These are phyloP conservation scores for Stagonosporopsis cucurbitacearum DNA, from an alignment of 2,329 filamentous ascomycete species.

Conservation along the genomic window DNA sequence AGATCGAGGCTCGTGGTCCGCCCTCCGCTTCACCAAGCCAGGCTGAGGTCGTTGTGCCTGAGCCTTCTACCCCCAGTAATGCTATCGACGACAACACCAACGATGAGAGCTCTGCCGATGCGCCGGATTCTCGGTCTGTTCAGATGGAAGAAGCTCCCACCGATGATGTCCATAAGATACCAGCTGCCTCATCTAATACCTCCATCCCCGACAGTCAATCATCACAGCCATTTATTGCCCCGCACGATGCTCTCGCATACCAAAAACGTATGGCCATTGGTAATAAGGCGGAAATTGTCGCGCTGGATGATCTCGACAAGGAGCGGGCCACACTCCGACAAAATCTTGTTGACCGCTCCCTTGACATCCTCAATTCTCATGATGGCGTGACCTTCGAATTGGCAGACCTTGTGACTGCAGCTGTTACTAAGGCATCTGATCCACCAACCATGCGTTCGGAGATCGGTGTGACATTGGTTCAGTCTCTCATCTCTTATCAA, in stretches of 20 bases:
- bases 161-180: conserved; percentile 21
- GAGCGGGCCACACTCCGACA: conserved; percentile 74
- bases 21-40: conserved; percentile 41
- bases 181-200: conserved; percentile 21
- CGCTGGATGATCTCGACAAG: conserved; percentile 80
- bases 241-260: conserved; percentile 41
- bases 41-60: conserved; percentile 44
- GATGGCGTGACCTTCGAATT: conserved; percentile 90
- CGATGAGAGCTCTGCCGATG: conserved; percentile 37
- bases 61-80: conserved; percentile 37
- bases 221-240: conserved; percentile 17
- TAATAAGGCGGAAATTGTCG: conserved; percentile 54
- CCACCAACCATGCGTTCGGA: conserved; percentile 69
- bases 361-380: conserved; percentile 89
- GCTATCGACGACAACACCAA: conserved; percentile 35
- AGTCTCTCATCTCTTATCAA: conserved; percentile 76
- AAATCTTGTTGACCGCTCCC: conserved; percentile 83
- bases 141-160: conserved; percentile 47
- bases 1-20: conserved; percentile 40
- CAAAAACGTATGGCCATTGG: conserved; percentile 42
- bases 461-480: conserved; percentile 81
- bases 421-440: conserved; percentile 68
- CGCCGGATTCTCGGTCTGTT: conserved; percentile 44
- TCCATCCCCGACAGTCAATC: conserved; percentile 28
- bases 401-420: conserved; percentile 80